Evolutionary conservation across 2,329 filamentous ascomycete species (phyloP).

Genomic region (Nothomitra cinnamomea): DNA sequence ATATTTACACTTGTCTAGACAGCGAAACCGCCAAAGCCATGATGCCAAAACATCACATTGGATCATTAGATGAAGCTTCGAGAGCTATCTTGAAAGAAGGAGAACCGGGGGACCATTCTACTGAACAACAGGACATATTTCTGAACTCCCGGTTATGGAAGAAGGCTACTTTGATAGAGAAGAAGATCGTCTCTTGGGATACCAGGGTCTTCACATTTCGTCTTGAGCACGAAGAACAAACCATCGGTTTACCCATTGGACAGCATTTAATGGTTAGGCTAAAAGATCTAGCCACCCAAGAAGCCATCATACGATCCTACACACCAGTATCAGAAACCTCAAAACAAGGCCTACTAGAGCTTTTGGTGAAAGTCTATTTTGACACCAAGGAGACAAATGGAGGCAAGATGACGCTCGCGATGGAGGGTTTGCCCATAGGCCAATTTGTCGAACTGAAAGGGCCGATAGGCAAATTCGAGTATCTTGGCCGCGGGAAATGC

Average conservation of each 20-base stretch:
- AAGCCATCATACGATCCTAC: conserved; percentile 70
- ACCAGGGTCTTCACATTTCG: conserved; percentile 68
- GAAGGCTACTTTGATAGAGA: conserved; percentile 51
- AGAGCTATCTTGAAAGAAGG: conserved; percentile 34
- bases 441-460: conserved; percentile 73
- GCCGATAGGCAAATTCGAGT: conserved; percentile 72
- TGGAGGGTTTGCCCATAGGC: conserved; percentile 56
- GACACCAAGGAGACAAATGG: conserved; percentile 39
- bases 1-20: conserved; percentile 35
- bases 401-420: conserved; percentile 66
- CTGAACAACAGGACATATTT: conserved; percentile 41
- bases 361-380: conserved; percentile 73
- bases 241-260: conserved; percentile 61
- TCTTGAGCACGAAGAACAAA: conserved; percentile 53
- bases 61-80: conserved; percentile 48
- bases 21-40: conserved; percentile 83
- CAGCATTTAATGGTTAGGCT: conserved; percentile 79
- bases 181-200: conserved; percentile 56
- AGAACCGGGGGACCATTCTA: conserved; percentile 23
- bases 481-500: conserved; percentile 50
- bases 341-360: conserved; percentile 46
- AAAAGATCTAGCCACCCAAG: conserved; percentile 49
- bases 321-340: conserved; percentile 58
- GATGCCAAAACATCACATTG: conserved; percentile 77
- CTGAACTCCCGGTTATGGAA: conserved; percentile 56